These are phyloP conservation scores for Starmerella bacillaris DNA, from an alignment of 805 yeast genomes.

Conservation along the genomic window DNA sequence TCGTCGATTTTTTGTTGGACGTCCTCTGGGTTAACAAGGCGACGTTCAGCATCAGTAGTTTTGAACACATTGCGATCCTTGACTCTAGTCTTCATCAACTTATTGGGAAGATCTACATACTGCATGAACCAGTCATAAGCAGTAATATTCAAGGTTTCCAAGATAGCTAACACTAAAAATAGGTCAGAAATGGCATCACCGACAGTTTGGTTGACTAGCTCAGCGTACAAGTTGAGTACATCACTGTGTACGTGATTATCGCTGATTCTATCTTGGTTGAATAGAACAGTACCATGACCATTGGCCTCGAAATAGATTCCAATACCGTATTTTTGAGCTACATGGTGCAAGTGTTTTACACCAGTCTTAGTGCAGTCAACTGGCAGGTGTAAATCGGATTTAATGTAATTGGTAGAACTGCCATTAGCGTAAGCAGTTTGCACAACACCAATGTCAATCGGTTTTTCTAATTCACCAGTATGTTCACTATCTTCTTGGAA, in stretches of 20 bases:
- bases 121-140: conserved; percentile 59
- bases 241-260: conserved; percentile 31
- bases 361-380: conserved; percentile 88
- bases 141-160: conserved; percentile 36
- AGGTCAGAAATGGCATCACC: conserved; percentile 96
- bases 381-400: conserved; percentile 45
- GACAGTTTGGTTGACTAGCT: conserved; percentile 91
- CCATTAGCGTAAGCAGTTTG: conserved; percentile 99
- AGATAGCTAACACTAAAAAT: conserved; percentile 52
- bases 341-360: conserved; percentile 90
- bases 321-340: conserved; percentile 64
- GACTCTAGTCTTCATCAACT: conserved; percentile 63
- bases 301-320: conserved; percentile 97
- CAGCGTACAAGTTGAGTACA: too few relatives aligned
- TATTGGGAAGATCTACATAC: conserved; percentile 76
- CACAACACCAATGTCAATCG: conserved; percentile 53
- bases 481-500: too few relatives aligned
- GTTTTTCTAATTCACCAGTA: conserved; percentile 29
- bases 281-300: conserved; percentile 95
- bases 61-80: conserved; percentile 60
- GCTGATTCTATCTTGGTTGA: conserved; percentile 31
- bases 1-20: conserved; percentile 57
- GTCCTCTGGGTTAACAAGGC: conserved; percentile 56
- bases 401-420: conserved; percentile 57
- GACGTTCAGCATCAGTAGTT: conserved; percentile 83